Evolutionary conservation across 2,329 filamentous ascomycete species (phyloP).

Genomic region (Alternaria solani): DNA sequence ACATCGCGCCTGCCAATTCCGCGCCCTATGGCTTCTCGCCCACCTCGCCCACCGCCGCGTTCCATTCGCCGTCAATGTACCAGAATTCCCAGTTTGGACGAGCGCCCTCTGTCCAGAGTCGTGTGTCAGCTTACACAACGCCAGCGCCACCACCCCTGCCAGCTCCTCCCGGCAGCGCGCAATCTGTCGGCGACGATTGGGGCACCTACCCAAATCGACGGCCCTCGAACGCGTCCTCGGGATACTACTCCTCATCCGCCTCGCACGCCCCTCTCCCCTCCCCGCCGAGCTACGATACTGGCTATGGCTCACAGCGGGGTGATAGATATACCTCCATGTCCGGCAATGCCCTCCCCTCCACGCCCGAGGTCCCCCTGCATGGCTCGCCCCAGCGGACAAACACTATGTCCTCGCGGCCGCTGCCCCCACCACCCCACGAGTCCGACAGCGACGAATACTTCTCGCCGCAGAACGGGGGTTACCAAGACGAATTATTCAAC

Average conservation of each 20-base stretch:
- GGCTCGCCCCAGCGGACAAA: conserved; percentile 59
- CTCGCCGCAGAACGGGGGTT: conserved; percentile 41
- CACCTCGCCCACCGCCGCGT: conserved; percentile 41
- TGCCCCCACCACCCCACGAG: conserved; percentile 67
- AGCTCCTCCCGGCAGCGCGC: conserved; percentile 44
- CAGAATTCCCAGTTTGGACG: conserved; percentile 46
- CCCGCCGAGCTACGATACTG: conserved; percentile 41
- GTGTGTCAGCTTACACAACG: conserved; percentile 45
- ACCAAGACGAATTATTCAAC: conserved; percentile 65
- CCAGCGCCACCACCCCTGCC: conserved; percentile 49
- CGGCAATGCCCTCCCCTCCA: conserved; percentile 54
- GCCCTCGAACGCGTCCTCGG: conserved; percentile 39
- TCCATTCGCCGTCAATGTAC: conserved; percentile 40
- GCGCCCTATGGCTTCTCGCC: conserved; percentile 50
- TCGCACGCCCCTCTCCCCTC: conserved; percentile 49
- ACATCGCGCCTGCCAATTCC: conserved; percentile 40
- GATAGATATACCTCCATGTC: conserved; percentile 44
- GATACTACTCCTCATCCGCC: conserved; percentile 39
- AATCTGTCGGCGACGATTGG: conserved; percentile 47
- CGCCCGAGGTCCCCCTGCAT: conserved; percentile 62
- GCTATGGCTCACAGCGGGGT: conserved; percentile 38
- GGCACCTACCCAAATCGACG: conserved; percentile 41
- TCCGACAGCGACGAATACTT: conserved; percentile 54
- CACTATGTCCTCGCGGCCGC: conserved; percentile 64
- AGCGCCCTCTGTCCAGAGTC: conserved; percentile 41